These are phyloP conservation scores for Nepenthes alata DNA, from an alignment of 179 eudicot genomes.

Conservation along the genomic window DNA sequence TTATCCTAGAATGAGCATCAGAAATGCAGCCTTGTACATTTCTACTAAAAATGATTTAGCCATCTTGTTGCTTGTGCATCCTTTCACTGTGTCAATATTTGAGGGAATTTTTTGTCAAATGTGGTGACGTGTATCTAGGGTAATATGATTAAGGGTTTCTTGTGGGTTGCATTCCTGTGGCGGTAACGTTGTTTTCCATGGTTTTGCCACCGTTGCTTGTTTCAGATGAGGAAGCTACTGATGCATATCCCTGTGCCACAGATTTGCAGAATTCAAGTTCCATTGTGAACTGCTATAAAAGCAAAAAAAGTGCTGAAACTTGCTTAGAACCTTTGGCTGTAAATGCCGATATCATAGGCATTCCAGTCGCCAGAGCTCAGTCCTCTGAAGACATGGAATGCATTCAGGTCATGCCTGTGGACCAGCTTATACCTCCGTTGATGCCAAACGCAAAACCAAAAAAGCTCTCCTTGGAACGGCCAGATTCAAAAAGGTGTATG, in stretches of 20 bases:
- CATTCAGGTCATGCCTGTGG: slow-evolving; percentile 36
- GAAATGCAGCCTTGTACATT: too few species aligned
- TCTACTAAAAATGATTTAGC: too few species aligned
- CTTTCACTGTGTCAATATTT: too few species aligned
- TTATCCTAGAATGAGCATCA: too few species aligned
- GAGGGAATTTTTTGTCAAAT: too few species aligned
- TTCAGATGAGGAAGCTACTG: slow-evolving; percentile 21
- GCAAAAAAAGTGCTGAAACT: slow-evolving; percentile 15
- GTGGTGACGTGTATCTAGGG: too few species aligned
- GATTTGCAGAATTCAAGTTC: slow-evolving; percentile 15
- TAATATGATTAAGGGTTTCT: too few species aligned
- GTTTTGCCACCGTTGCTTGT: slow-evolving; percentile 3
- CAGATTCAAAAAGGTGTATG: slow-evolving; percentile 63
- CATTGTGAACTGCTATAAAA: slow-evolving; percentile 7
- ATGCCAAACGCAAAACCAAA: slow-evolving; percentile 66
- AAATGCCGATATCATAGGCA: slow-evolving; percentile 15
- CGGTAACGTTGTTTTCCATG: slow-evolving; percentile 1
- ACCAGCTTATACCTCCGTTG: slow-evolving; percentile 36
- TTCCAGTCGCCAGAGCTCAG: slow-evolving; percentile 40
- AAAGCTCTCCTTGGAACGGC: slow-evolving; percentile 58
- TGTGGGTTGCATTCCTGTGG: background rate
- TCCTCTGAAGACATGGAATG: slow-evolving; percentile 61
- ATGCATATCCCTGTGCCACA: slow-evolving; percentile 7
- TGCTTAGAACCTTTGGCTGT: slow-evolving; percentile 15
- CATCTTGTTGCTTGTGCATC: too few species aligned